Evolutionary conservation across 2,329 filamentous ascomycete genomes (phyloP).

Genomic region (Decorospora gaudefroyi): DNA sequence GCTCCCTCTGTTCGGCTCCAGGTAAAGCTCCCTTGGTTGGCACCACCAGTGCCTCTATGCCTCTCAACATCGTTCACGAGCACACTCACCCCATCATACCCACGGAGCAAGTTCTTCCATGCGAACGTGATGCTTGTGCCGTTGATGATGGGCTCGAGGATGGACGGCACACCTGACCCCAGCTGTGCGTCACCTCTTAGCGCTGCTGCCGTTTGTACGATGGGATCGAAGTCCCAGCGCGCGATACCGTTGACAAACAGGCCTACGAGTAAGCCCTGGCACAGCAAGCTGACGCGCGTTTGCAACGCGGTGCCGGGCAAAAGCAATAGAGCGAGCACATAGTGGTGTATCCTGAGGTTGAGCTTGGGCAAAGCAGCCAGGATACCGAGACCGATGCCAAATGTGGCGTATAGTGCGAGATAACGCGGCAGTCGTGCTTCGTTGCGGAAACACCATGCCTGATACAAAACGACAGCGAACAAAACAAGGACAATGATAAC

Average conservation of each 20-base stretch:
- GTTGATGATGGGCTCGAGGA: constrained; percentile 48
- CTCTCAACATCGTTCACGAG: constrained; percentile 86
- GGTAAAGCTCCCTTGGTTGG: constrained; percentile 58
- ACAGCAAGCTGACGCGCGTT: constrained; percentile 81
- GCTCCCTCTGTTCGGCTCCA: constrained; percentile 58
- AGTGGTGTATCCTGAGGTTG: constrained; percentile 89
- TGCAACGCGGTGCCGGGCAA: constrained; percentile 88
- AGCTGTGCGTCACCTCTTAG: constrained; percentile 61
- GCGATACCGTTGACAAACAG: constrained; percentile 93
- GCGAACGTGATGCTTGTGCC: constrained; percentile 53
- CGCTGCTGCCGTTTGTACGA: constrained; percentile 77
- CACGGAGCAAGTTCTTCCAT: constrained; percentile 50
- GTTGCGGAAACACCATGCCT: constrained; percentile 41
- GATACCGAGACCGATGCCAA: constrained; percentile 78
- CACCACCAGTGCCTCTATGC: constrained; percentile 68
- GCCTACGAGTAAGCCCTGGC: constrained; percentile 85
- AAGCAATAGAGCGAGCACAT: constrained; percentile 85
- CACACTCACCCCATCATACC: constrained; percentile 77
- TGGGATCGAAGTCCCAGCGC: constrained; percentile 87
- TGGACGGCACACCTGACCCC: constrained; percentile 62
- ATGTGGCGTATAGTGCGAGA: constrained; percentile 73
- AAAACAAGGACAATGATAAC: constrained; percentile 41
- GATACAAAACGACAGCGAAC: constrained; percentile 34
- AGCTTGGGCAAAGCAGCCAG: constrained; percentile 74
- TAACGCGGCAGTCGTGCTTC: constrained; percentile 66